These are phyloP conservation scores for Penicillium thymicola DNA, from an alignment of 2,329 filamentous ascomycete genomes.

Conservation along the genomic window DNA sequence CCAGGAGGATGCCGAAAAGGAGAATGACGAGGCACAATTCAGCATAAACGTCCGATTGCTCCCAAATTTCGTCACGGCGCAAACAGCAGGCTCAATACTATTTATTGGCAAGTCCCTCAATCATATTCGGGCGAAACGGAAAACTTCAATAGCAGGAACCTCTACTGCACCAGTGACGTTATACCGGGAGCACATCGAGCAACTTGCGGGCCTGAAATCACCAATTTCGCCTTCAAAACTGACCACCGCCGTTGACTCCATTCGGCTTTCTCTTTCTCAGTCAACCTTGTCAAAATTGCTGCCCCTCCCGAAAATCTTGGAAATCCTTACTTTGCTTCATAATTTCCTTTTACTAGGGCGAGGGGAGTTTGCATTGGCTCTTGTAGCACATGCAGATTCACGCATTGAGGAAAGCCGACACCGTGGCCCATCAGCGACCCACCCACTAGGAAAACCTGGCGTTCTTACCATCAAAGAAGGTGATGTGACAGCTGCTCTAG, in stretches of 20 bases:
- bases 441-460: conserved; percentile 55
- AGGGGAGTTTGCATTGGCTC: conserved; percentile 84
- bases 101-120: conserved; percentile 89
- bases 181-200: conserved; percentile 45
- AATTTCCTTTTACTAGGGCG: conserved; percentile 84
- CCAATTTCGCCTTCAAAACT: conserved; percentile 72
- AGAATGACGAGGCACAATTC: conserved; percentile 53
- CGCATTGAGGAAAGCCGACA: conserved; percentile 68
- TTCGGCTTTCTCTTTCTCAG: conserved; percentile 76
- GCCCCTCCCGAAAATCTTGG: conserved; percentile 71
- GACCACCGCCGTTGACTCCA: conserved; percentile 67
- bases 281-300: conserved; percentile 80
- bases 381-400: conserved; percentile 82
- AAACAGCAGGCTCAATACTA: conserved; percentile 76
- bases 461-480: conserved; percentile 76
- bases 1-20: conserved; percentile 42
- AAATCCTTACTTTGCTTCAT: conserved; percentile 72
- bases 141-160: conserved; percentile 31
- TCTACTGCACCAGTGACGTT: conserved; percentile 56
- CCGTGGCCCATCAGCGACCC: conserved; percentile 55
- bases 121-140: conserved; percentile 63
- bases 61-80: conserved; percentile 72
- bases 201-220: conserved; percentile 65
- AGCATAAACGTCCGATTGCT: conserved; percentile 58
- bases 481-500: conserved; percentile 74